A percentile compares a stretch with the other conserved stretches of the same genome.
These are phyloP conservation scores for Cladophialophora yegresii DNA, from an alignment of 2,329 filamentous ascomycete species.

Conservation along the genomic window DNA sequence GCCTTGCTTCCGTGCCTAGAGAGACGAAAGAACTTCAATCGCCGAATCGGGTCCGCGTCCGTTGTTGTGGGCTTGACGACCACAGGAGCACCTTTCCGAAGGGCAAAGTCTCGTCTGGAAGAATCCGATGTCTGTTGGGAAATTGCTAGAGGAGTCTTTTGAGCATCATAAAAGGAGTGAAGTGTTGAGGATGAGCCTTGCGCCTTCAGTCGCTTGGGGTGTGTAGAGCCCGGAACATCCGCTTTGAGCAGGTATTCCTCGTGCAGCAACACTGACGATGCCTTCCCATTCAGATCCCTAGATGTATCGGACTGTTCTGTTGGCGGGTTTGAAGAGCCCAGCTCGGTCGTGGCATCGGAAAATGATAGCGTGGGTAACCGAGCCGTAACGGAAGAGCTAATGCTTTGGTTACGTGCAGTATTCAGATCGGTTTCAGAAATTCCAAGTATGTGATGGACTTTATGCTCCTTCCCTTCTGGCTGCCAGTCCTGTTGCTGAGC, in stretches of 20 bases:
- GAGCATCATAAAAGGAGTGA: constrained; percentile 51
- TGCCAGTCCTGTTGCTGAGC: constrained; percentile 19
- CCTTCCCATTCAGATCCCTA: constrained; percentile 25
- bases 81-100: constrained; percentile 43
- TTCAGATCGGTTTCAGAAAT: constrained; percentile 30
- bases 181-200: constrained; percentile 48
- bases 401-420: constrained; percentile 33
- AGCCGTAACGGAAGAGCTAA: constrained; percentile 32
- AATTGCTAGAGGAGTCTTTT: constrained; percentile 45
- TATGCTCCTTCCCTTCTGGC: constrained; percentile 25
- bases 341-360: constrained; percentile 35
- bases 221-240: constrained; percentile 7
- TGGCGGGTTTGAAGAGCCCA: constrained; percentile 26
- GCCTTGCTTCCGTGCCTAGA: constrained; percentile 20
- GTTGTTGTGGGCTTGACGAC: constrained; percentile 37
- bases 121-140: constrained; percentile 51
- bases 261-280: constrained; percentile 31
- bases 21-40: constrained; percentile 29
- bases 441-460: constrained; percentile 35
- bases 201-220: constrained; percentile 19
- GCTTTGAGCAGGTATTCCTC: constrained; percentile 26
- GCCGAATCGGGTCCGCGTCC: constrained; percentile 26
- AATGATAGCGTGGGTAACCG: constrained; percentile 30
- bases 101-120: constrained; percentile 44
- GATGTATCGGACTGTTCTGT: constrained; percentile 16